A percentile compares a stretch with the other conserved stretches of the same genome.
Conservation (phyloP, 75 land plant genomes). For the Picea glauca region DNA sequence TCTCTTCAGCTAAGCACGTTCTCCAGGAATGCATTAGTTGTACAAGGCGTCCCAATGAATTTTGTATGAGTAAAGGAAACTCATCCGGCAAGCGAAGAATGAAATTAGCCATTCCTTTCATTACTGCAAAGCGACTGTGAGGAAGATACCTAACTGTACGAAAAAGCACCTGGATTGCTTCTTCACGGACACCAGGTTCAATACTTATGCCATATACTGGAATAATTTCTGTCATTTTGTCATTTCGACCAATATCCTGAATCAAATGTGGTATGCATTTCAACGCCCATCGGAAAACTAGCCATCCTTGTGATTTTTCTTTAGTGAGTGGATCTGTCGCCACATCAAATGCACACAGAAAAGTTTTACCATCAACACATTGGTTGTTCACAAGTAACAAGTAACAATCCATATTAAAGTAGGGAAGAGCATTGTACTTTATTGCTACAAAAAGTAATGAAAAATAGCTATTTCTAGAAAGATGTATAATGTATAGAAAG, state of each 20-base stretch:
- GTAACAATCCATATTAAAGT: neutral
- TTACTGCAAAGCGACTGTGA: slow-evolving; percentile 94
- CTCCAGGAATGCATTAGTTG: slow-evolving; percentile 96
- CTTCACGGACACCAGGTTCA: slow-evolving; percentile 99
- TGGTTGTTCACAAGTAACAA: neutral
- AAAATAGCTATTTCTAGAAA: too few relatives aligned
- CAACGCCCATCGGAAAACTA: slow-evolving; percentile 89
- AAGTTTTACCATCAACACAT: neutral
- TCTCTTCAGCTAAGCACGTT: slow-evolving; percentile 78
- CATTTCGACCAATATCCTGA: slow-evolving; percentile 91
- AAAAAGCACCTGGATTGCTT: slow-evolving; percentile 93
- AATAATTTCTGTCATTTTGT: slow-evolving; percentile 92
- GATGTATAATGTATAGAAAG: too few relatives aligned
- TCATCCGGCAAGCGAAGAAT: slow-evolving; percentile 90
- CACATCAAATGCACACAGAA: neutral
- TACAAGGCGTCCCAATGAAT: slow-evolving; percentile 86
- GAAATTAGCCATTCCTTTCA: slow-evolving; percentile 97
- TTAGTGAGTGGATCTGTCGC: slow-evolving; percentile 75
- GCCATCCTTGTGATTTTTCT: slow-evolving; percentile 93
- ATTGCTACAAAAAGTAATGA: too few relatives aligned
- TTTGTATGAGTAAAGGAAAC: slow-evolving; percentile 88
- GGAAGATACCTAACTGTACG: slow-evolving; percentile 89
- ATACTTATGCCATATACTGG: slow-evolving; percentile 95
- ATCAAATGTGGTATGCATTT: slow-evolving; percentile 98
- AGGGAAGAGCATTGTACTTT: neutral